Conservation (phyloP, 1,139 yeast genomes). For the Yamadazyma triangularis region DNA sequence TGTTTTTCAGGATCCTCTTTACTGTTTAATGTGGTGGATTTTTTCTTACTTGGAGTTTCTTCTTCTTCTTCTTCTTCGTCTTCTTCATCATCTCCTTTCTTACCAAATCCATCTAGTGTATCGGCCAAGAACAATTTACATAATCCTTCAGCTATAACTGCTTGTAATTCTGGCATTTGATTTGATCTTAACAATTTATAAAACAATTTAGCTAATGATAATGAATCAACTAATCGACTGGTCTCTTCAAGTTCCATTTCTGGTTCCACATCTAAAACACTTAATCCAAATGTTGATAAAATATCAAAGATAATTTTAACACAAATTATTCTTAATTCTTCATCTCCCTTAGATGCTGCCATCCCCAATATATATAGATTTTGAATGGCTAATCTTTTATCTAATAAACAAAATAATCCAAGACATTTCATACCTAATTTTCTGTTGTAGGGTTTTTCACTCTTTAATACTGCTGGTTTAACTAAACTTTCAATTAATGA, state of each 20-base stretch:
- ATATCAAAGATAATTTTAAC: constrained; percentile 74
- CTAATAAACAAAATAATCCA: constrained; percentile 76
- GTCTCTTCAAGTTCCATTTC: constrained; percentile 2
- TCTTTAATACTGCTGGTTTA: constrained; percentile 73
- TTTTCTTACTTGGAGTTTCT: constrained; percentile 5
- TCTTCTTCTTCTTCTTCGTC: constrained; percentile 14
- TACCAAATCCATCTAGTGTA: constrained; percentile 35
- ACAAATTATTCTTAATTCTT: constrained; percentile 55
- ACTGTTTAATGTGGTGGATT: constrained; percentile 1
- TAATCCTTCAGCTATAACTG: constrained; percentile 81
- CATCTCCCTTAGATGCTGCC: constrained; percentile 56
- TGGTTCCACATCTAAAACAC: constrained; percentile 45
- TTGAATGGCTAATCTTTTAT: constrained; percentile 57
- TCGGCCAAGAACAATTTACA: constrained; percentile 81
- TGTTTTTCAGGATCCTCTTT: constrained; percentile 26
- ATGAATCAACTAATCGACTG: constrained; percentile 56
- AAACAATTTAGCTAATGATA: constrained; percentile 59
- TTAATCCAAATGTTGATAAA: constrained; percentile 68
- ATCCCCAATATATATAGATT: constrained; percentile 60
- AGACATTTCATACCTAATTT: constrained; percentile 70
- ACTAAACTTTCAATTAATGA: constrained; percentile 73
- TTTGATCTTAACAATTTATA: constrained; percentile 59
- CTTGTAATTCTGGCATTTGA: constrained; percentile 64
- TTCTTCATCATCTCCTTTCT: constrained; percentile 9
- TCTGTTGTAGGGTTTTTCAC: constrained; percentile 53